phyloP scores from a whole-genome alignment of 495 filamentous ascomycete species.

The Penicillium crystallinum region DNA sequence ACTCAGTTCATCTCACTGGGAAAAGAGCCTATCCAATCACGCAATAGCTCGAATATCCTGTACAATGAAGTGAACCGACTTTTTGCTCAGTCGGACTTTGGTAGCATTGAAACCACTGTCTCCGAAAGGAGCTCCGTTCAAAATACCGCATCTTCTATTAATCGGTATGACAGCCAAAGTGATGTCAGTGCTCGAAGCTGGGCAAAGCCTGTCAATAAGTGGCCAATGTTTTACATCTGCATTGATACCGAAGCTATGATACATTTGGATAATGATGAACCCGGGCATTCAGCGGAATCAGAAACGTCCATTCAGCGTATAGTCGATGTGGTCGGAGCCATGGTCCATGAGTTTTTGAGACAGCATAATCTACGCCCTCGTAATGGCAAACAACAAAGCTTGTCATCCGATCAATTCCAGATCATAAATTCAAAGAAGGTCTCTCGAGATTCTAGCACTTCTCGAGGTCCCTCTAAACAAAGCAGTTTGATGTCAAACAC shows the following conservation, averaged over 20 bases:
- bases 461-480: background rate
- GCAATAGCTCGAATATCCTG: constrained; percentile 56
- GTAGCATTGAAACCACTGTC: constrained; percentile 43
- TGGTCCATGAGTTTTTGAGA: constrained; percentile 62
- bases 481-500: constrained; percentile 4
- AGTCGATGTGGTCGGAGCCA: constrained; percentile 55
- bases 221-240: constrained; percentile 86
- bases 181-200: constrained; percentile 50
- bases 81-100: constrained; percentile 76
- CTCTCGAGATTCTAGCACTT: background rate
- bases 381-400: constrained; percentile 14
- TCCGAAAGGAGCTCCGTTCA: constrained; percentile 3
- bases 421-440: background rate
- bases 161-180: constrained; percentile 48
- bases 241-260: constrained; percentile 39
- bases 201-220: constrained; percentile 68
- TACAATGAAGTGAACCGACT: constrained; percentile 75
- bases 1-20: constrained; percentile 78
- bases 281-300: constrained; percentile 32
- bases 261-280: constrained; percentile 9
- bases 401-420: background rate
- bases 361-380: constrained; percentile 60
- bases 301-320: constrained; percentile 48
- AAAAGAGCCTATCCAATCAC: constrained; percentile 50
- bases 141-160: constrained; percentile 3